phyloP scores from a whole-genome alignment of 768 basidiomycete species.

The Clavulina sp. region DNA sequence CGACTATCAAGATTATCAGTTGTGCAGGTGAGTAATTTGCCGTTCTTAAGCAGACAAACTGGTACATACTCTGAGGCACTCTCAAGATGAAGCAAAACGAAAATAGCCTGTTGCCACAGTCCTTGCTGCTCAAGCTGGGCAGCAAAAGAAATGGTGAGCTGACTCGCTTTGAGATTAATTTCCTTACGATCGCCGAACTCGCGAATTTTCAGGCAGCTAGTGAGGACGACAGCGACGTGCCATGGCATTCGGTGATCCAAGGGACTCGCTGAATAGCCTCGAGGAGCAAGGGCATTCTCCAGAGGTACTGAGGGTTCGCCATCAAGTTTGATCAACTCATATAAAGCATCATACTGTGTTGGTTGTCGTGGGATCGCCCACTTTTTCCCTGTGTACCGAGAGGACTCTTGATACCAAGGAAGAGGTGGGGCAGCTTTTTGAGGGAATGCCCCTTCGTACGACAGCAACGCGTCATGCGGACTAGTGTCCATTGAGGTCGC shows the following conservation, averaged over 20 bases:
- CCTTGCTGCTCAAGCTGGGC: slow-evolving; percentile 67
- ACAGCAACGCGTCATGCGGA: slow-evolving; percentile 46
- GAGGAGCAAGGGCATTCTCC: slow-evolving; percentile 43
- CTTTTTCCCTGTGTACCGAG: background rate
- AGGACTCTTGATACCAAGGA: slow-evolving; percentile 31
- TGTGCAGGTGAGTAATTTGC: background rate
- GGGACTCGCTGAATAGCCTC: slow-evolving; percentile 57
- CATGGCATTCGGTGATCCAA: slow-evolving; percentile 75
- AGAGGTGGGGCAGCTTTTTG: slow-evolving; percentile 17
- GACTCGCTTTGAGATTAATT: slow-evolving; percentile 39
- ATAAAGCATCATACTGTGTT: slow-evolving; percentile 44
- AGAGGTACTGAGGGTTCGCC: slow-evolving; percentile 57
- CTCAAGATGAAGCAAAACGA: slow-evolving; percentile 81
- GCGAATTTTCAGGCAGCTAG: slow-evolving; percentile 61
- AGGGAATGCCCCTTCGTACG: slow-evolving; percentile 26
- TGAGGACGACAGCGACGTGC: slow-evolving; percentile 82
- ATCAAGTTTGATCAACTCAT: slow-evolving; percentile 59
- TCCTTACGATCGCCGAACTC: slow-evolving; percentile 66
- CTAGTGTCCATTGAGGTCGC: slow-evolving; percentile 40
- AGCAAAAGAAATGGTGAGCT: slow-evolving; percentile 70
- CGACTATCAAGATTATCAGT: slow-evolving; percentile 36
- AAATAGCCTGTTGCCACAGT: slow-evolving; percentile 69
- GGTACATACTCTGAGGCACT: slow-evolving; percentile 50
- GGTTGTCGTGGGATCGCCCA: background rate
- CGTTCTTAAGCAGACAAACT: background rate